Conservation (phyloP, 78 protist species). For the Speleostelium caveatum region DNA sequence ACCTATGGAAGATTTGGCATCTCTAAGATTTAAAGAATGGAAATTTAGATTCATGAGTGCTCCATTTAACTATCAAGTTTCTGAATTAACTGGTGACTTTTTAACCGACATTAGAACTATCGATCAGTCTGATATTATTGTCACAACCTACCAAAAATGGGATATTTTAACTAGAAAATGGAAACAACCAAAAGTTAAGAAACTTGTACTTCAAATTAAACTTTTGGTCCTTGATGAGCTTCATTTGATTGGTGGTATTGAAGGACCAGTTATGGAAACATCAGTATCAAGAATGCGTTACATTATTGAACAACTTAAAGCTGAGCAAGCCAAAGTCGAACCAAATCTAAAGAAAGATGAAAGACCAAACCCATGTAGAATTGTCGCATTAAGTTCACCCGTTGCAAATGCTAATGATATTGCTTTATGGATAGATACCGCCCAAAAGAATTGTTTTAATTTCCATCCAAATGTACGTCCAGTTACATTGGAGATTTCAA, state of each 20-base stretch:
- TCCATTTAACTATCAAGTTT: conserved; percentile 83
- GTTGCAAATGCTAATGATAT: conserved; percentile 93
- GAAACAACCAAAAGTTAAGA: conserved; percentile 84
- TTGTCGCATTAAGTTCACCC: conserved; percentile 90
- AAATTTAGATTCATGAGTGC: conserved; percentile 1
- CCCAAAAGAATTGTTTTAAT: conserved; percentile 83
- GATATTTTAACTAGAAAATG: conserved; percentile 95
- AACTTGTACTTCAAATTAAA: conserved; percentile 76
- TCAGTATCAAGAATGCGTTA: conserved; percentile 94
- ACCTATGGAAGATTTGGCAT: conserved; percentile 67
- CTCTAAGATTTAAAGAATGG: conserved; percentile 70
- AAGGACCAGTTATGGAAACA: conserved; percentile 93
- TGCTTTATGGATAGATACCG: conserved; percentile 90
- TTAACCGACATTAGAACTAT: conserved; percentile 93
- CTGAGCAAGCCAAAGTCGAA: no score
- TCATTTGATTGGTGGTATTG: conserved; percentile 94
- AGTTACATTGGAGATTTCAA: conserved; percentile 92
- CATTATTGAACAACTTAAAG: conserved; percentile 79
- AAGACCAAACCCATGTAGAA: conserved; percentile 80
- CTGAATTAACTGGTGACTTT: conserved; percentile 98
- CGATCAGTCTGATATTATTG: conserved; percentile 88
- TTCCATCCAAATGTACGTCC: conserved; percentile 98
- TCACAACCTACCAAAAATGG: conserved; percentile 94
- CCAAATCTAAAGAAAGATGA: no score
- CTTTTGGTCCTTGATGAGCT: conserved; percentile 95